Percentiles rank a stretch among this genome's conserved stretches.
These are phyloP conservation scores for Sugiyamaella japonica DNA, from an alignment of 1,139 yeast species.

Conservation along the genomic window DNA sequence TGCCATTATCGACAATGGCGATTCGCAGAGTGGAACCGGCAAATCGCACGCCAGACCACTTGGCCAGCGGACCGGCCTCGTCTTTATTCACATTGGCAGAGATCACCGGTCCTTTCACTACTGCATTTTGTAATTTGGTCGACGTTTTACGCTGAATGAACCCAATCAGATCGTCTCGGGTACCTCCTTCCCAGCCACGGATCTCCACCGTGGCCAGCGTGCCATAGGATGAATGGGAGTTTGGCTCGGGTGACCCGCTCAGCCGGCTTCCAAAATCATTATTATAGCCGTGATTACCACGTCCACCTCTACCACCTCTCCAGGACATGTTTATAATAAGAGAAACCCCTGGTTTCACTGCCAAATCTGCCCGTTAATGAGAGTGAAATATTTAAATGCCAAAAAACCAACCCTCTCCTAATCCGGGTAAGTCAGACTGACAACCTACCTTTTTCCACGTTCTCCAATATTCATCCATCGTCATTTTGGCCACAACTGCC, in stretches of 20 bases:
- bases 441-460: too few relatives aligned
- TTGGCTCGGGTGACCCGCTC: background rate
- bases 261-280: conserved; percentile 18
- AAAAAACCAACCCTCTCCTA: background rate
- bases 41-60: conserved; percentile 75
- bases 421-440: background rate
- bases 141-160: conserved; percentile 71
- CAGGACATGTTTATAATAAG: conserved; percentile 19
- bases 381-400: background rate
- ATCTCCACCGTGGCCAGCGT: conserved; percentile 49
- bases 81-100: conserved; percentile 58
- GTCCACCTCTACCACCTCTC: conserved; percentile 30
- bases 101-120: conserved; percentile 46
- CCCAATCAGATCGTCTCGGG: conserved; percentile 63
- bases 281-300: background rate
- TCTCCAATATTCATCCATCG: too few relatives aligned
- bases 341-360: background rate
- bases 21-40: conserved; percentile 72
- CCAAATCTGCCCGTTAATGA: background rate
- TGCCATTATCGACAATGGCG: conserved; percentile 41
- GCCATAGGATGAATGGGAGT: background rate
- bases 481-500: too few relatives aligned
- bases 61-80: conserved; percentile 60
- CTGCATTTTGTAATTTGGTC: conserved; percentile 54
- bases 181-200: conserved; percentile 73